Evolutionary conservation across 2,329 filamentous ascomycete genomes (phyloP).

Genomic region (Penicillium decumbens): DNA sequence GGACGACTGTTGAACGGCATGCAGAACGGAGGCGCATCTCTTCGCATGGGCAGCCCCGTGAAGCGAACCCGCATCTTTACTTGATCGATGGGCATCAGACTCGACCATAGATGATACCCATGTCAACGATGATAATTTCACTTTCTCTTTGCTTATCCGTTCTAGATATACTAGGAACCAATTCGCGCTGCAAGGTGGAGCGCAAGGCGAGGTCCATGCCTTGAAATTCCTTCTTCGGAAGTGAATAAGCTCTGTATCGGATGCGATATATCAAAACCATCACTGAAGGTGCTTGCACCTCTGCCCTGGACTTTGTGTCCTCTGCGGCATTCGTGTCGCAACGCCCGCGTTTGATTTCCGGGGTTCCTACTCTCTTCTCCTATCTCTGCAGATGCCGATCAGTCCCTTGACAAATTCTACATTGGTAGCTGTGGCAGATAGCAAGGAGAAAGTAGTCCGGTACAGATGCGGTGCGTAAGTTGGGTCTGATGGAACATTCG

Average conservation of each 20-base stretch:
- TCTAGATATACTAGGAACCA: conserved; percentile 6
- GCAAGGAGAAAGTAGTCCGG: conserved; percentile 4
- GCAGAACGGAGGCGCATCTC: conserved; percentile 29
- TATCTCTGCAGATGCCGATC: conserved; percentile 17
- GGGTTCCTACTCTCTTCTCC: conserved; percentile 8
- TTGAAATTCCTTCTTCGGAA: conserved; percentile 40
- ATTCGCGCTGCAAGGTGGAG: conserved; percentile 52
- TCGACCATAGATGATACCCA: conserved; percentile 29
- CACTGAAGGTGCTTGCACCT: conserved; percentile 9
- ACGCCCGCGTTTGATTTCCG: conserved; percentile 12
- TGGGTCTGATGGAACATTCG: conserved; percentile 20
- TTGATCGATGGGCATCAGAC: conserved; percentile 18
- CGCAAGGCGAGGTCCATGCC: conserved; percentile 51
- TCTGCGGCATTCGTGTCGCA: conserved; percentile 10
- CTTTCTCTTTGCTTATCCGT: conserved; percentile 4
- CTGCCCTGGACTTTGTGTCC: conserved; percentile 6
- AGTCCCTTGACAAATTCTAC: conserved; percentile 19
- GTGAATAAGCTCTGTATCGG: conserved; percentile 51
- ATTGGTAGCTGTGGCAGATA: conserved; percentile 9
- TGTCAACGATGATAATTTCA: conserved; percentile 11
- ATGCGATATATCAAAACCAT: conserved; percentile 46
- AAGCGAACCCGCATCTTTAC: conserved; percentile 37
- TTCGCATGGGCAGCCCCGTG: conserved; percentile 34
- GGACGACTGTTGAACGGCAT: conserved; percentile 45
- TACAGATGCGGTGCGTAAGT: conserved; percentile 9